A percentile compares a stretch with the other conserved stretches of the same genome.
Evolutionary conservation across 306 rosid genomes (phyloP).

Genomic region (Dryas octopetala): DNA sequence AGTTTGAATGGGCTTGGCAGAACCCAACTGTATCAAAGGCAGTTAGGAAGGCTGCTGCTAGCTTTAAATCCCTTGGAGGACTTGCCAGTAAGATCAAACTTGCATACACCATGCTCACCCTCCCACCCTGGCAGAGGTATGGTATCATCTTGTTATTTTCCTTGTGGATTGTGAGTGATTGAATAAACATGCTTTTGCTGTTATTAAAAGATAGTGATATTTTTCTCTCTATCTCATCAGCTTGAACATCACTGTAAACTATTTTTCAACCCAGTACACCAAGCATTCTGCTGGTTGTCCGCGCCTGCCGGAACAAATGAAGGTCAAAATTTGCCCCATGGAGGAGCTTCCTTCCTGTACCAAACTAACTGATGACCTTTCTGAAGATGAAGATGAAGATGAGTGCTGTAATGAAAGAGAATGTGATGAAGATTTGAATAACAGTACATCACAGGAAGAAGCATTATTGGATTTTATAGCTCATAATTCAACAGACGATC

Average conservation of each 20-base stretch:
- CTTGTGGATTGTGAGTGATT: background rate
- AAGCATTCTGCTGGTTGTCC: conserved; percentile 79
- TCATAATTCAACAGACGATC: conserved; percentile 20
- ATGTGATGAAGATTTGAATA: conserved; percentile 3
- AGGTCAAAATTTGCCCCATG: conserved; percentile 54
- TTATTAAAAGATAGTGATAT: conserved; percentile 19
- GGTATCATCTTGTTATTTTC: conserved; percentile 1
- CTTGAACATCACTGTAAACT: conserved; percentile 77
- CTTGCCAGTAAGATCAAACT: conserved; percentile 80
- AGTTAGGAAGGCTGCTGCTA: conserved; percentile 80
- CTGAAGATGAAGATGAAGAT: conserved; percentile 54
- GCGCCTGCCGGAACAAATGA: conserved; percentile 70
- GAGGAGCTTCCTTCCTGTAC: conserved; percentile 82
- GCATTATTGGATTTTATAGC: conserved; percentile 21
- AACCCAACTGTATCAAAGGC: conserved; percentile 89
- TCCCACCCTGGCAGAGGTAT: conserved; percentile 84
- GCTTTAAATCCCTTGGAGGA: conserved; percentile 85
- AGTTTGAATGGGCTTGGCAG: conserved; percentile 99
- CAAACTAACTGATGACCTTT: conserved; percentile 36
- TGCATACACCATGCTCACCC: conserved; percentile 93
- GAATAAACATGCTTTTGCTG: conserved; percentile 6
- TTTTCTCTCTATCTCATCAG: conserved; percentile 39
- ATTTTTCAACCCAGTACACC: conserved; percentile 75
- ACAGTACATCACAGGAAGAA: conserved; percentile 6
- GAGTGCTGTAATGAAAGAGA: conserved; percentile 38